A percentile compares a stretch with the other conserved stretches of the same genome.
Evolutionary conservation across 1,139 yeast genomes (phyloP).

Genomic region (Nakaseomyces nivariensis): DNA sequence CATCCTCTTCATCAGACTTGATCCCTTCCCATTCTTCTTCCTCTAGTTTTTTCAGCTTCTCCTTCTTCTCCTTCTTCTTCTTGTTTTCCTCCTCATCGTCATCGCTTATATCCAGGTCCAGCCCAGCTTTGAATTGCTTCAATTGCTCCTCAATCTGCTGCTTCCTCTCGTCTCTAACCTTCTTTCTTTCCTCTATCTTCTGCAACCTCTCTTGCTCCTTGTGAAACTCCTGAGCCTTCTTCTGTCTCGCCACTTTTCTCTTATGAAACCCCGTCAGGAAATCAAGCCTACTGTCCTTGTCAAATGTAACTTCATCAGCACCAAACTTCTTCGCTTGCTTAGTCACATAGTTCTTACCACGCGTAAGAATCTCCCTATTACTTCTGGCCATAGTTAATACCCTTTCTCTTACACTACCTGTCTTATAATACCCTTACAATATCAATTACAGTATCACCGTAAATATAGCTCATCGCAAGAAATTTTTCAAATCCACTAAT

Average conservation of each 20-base stretch:
- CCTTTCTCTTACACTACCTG: not conserved
- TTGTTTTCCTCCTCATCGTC: slow-evolving; percentile 26
- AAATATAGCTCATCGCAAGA: slow-evolving; percentile 1
- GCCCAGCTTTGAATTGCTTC: slow-evolving; percentile 46
- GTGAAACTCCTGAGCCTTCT: slow-evolving; percentile 65
- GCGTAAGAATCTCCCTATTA: slow-evolving; percentile 80
- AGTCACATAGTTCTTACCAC: slow-evolving; percentile 73
- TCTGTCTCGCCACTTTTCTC: slow-evolving; percentile 78
- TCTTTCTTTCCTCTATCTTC: slow-evolving; percentile 66
- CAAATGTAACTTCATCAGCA: slow-evolving; percentile 73
- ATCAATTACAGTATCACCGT: not conserved
- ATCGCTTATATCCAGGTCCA: slow-evolving; percentile 33
- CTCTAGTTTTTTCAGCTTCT: slow-evolving; percentile 16
- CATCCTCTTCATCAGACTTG: slow-evolving; percentile 26
- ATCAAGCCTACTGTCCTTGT: slow-evolving; percentile 62
- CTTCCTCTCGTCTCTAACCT: slow-evolving; percentile 51
- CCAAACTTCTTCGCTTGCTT: slow-evolving; percentile 48
- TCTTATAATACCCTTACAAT: not conserved
- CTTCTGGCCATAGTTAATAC: slow-evolving; percentile 21
- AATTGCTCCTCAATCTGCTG: slow-evolving; percentile 54
- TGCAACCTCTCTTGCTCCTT: slow-evolving; percentile 69
- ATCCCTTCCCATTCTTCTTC: slow-evolving; percentile 37
- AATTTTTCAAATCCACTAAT: not conserved
- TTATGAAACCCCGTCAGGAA: slow-evolving; percentile 93
- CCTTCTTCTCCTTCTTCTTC: slow-evolving; percentile 12